phyloP scores from a whole-genome alignment of 345 rosid genomes.

The Brassica napus region DNA sequence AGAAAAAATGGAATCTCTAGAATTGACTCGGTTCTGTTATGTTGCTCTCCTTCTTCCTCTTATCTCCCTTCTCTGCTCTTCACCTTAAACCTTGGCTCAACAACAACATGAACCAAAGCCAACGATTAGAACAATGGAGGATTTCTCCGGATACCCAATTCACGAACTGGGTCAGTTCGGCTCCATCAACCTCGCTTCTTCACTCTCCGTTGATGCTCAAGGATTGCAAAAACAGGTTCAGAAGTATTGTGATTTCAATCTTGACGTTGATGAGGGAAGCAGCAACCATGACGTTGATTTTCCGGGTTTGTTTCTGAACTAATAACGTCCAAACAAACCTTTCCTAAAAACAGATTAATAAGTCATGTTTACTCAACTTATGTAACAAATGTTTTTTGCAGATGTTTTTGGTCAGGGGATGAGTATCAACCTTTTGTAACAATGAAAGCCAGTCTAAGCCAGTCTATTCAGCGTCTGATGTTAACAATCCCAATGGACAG shows the following conservation, averaged over 20 bases:
- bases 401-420: not conserved
- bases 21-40: slow-evolving; percentile 21
- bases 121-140: slow-evolving; percentile 68
- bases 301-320: not conserved
- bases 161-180: slow-evolving; percentile 50
- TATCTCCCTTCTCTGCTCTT: slow-evolving; percentile 20
- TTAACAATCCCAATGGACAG: not conserved
- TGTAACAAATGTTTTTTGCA: not conserved
- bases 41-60: not conserved
- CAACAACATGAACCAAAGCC: slow-evolving; percentile 49
- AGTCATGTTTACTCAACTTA: not conserved
- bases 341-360: not conserved
- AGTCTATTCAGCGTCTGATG: not conserved
- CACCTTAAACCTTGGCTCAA: slow-evolving; percentile 42
- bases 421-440: not conserved
- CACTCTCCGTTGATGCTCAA: slow-evolving; percentile 58
- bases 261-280: not conserved
- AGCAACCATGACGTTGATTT: not conserved
- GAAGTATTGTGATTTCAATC: not conserved
- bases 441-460: not conserved
- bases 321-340: not conserved
- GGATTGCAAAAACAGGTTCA: slow-evolving; percentile 67
- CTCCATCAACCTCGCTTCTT: slow-evolving; percentile 40
- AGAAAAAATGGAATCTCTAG: slow-evolving; percentile 31
- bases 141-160: slow-evolving; percentile 82